A percentile compares a stretch with the other conserved stretches of the same genome.
Evolutionary conservation across 805 yeast species (phyloP).

Genomic region (Cyberlindnera mrakii): DNA sequence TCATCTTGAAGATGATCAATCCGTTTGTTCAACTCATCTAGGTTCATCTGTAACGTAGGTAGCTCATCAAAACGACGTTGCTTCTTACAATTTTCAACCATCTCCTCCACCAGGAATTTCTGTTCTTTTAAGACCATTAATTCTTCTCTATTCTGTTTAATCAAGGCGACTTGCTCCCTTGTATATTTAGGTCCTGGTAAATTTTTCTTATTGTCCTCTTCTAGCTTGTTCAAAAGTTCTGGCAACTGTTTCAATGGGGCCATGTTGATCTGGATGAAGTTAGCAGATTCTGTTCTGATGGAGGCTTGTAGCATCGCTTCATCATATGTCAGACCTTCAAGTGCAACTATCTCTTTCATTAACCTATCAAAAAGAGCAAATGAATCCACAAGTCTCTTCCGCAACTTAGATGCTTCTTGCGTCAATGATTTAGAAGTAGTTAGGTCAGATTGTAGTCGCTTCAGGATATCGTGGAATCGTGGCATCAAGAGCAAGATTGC

Average conservation of each 20-base stretch:
- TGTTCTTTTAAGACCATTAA: conserved; percentile 88
- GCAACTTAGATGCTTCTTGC: conserved; percentile 32
- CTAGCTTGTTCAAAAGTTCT: conserved; percentile 28
- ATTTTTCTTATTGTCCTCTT: conserved; percentile 9
- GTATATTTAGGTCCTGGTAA: conserved; percentile 17
- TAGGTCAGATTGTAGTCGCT: conserved; percentile 27
- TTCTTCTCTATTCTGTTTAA: conserved; percentile 60
- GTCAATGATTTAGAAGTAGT: conserved; percentile 25
- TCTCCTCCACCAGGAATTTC: conserved; percentile 58
- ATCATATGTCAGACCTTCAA: conserved; percentile 31
- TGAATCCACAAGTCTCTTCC: conserved; percentile 41
- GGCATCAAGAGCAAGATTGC: conserved; percentile 37
- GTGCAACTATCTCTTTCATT: conserved; percentile 36
- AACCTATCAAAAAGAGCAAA: conserved; percentile 46
- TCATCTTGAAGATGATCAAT: conserved; percentile 24
- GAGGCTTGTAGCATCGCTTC: conserved; percentile 45
- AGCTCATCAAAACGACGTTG: conserved; percentile 76
- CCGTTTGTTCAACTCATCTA: conserved; percentile 22
- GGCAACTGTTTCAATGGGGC: conserved; percentile 60
- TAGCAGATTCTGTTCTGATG: conserved; percentile 49
- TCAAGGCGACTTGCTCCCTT: conserved; percentile 42
- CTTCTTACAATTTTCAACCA: conserved; percentile 55
- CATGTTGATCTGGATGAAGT: conserved; percentile 63
- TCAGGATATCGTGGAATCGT: conserved; percentile 34
- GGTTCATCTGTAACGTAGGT: conserved; percentile 48